phyloP scores from a whole-genome alignment of 2,329 filamentous ascomycete genomes.

The Cytospora paraplurivora region DNA sequence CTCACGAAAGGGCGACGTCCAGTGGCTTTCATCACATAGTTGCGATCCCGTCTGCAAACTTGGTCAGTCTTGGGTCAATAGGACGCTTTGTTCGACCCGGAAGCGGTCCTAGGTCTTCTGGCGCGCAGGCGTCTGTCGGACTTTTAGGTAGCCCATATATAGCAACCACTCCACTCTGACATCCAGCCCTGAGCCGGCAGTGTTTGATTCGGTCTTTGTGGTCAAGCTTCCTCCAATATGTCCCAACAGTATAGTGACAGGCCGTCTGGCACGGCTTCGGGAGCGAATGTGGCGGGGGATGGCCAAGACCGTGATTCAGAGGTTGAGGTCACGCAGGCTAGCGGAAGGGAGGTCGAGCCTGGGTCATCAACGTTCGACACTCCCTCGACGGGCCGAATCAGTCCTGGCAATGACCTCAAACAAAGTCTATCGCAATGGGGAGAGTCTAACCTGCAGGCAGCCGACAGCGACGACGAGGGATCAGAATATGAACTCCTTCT shows the following conservation, averaged over 20 bases:
- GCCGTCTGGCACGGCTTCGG: slow-evolving; percentile 39
- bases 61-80: slow-evolving; percentile 32
- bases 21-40: slow-evolving; percentile 29
- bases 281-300: slow-evolving; percentile 33
- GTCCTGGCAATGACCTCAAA: slow-evolving; percentile 39
- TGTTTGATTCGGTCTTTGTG: slow-evolving; percentile 32
- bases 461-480: slow-evolving; percentile 46
- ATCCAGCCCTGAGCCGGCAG: slow-evolving; percentile 1
- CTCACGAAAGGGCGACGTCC: slow-evolving; percentile 27
- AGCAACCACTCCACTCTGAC: slow-evolving; percentile 29
- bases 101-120: slow-evolving; percentile 25
- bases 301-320: slow-evolving; percentile 35
- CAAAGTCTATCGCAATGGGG: slow-evolving; percentile 45
- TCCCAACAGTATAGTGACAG: slow-evolving; percentile 35
- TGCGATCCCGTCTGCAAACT: slow-evolving; percentile 27
- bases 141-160: slow-evolving; percentile 32
- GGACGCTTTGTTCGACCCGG: slow-evolving; percentile 6
- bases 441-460: slow-evolving; percentile 42
- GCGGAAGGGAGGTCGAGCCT: slow-evolving; percentile 36
- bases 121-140: slow-evolving; percentile 12
- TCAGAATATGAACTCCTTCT: slow-evolving; percentile 60
- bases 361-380: slow-evolving; percentile 26
- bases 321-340: slow-evolving; percentile 35
- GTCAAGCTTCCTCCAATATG: slow-evolving; percentile 36
- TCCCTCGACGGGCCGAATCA: slow-evolving; percentile 28